Base-by-base conservation (phyloP, 306 rosid species). In the Prunus padus region DNA sequence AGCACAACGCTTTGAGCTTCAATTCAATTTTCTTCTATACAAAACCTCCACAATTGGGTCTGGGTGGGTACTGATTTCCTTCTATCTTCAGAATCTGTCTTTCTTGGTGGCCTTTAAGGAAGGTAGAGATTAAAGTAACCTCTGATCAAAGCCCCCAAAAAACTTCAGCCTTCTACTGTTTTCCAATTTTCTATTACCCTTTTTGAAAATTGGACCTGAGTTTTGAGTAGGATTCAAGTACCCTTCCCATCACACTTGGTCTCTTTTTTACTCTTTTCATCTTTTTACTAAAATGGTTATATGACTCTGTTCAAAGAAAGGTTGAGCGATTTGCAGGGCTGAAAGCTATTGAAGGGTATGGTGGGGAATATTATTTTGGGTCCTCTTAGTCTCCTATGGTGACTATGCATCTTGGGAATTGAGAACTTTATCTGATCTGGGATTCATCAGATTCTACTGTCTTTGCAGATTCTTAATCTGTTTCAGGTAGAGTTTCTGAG, bases 141-240 rank as follows among this genome's bases (percentile, higher is more conserved):
- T 75, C 8, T 28, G 68, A 67, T 70, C 84, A 16, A 30, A 45
- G 72, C 79, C 55, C 52, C 46, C 15, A 68, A 70, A 68, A 78
- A 75, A 55, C 51, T 76, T 89, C 78, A 74, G 79, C 77, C 76
- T 33, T 65, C 61, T 8, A 14, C 33, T 60, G 19, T 80, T 80
- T 73, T 16, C 20, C 77, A 22, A 65, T 83, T 77, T 61, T 31
- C 47, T 42, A 52, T 69, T 70, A 3, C 25, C 84, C 82, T 65
- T 66, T 78, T 83, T 79, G 56, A 78, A 52, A 23, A 55, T 62
- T 79, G 75, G 82, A 75, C 55, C 67, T 42, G 40, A 71, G 16
- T 45, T 80, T 85, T 84, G 91, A 89, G 92, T 87, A 81, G 72
- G 51, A 86, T 84, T 80, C 82, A 89, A 89, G 92, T 82, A 72